A percentile compares a stretch with the other conserved stretches of the same genome.
These are phyloP conservation scores for Kwoniella heveanensis DNA, from an alignment of 768 basidiomycete species.

Conservation along the genomic window DNA sequence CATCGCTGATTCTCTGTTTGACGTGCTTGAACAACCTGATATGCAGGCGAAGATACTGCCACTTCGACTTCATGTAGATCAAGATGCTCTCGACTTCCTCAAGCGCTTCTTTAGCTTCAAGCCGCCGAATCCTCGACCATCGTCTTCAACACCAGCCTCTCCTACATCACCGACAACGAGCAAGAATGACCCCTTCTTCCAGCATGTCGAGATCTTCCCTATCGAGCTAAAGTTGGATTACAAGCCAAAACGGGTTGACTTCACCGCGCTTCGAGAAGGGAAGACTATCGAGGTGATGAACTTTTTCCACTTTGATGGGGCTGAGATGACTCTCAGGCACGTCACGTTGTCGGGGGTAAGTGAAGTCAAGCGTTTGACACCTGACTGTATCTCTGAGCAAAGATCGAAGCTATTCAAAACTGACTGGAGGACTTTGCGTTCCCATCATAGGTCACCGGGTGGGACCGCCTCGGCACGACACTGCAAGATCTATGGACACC, in stretches of 20 bases:
- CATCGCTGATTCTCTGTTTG: too few species aligned
- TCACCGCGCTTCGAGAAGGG: slow-evolving; percentile 83
- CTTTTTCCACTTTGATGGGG: slow-evolving; percentile 99
- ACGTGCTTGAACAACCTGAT: background rate
- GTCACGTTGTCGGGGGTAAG: slow-evolving; percentile 87
- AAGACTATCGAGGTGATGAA: slow-evolving; percentile 97
- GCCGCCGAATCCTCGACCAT: background rate
- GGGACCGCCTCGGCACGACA: slow-evolving; percentile 81
- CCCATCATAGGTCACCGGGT: slow-evolving; percentile 85
- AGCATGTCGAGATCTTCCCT: slow-evolving; percentile 92
- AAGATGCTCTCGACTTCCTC: slow-evolving; percentile 96
- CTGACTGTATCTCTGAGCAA: too few species aligned
- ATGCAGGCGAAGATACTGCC: slow-evolving; percentile 83
- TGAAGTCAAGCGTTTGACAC: slow-evolving; percentile 29
- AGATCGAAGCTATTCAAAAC: too few species aligned
- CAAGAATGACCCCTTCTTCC: slow-evolving; percentile 19
- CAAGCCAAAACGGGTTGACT: slow-evolving; percentile 95
- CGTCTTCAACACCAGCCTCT: background rate
- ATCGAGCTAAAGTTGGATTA: slow-evolving; percentile 96
- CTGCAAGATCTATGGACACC: slow-evolving; percentile 99
- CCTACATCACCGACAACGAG: background rate
- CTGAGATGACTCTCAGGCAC: slow-evolving; percentile 95
- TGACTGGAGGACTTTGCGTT: too few species aligned
- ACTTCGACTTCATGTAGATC: slow-evolving; percentile 89
- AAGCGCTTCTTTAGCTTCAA: slow-evolving; percentile 92